Conservation (phyloP, 805 yeast species). For the Hyphopichia homilentoma region DNA sequence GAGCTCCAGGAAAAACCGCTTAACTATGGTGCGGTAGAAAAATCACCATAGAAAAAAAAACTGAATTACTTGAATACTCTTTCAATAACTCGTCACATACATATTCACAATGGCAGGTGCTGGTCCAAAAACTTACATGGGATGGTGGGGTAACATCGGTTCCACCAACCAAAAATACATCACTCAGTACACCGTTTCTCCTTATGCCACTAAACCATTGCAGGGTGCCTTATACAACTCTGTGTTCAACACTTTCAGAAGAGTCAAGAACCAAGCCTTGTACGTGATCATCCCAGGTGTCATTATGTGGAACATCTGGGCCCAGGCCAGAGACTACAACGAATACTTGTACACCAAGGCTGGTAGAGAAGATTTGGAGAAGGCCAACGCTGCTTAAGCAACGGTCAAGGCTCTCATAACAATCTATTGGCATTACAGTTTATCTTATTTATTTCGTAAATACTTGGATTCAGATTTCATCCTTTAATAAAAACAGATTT, state of each 20-base stretch:
- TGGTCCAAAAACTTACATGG: slow-evolving; percentile 76
- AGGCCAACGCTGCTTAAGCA: slow-evolving; percentile 50
- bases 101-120: slow-evolving; percentile 23
- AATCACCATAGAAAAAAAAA: background rate
- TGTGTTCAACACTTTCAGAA: slow-evolving; percentile 89
- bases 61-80: background rate
- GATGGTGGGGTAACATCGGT: slow-evolving; percentile 97
- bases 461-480: no score
- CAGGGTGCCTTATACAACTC: slow-evolving; percentile 83
- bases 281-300: slow-evolving; percentile 75
- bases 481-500: no score
- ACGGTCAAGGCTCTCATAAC: no score
- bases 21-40: background rate
- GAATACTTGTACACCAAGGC: slow-evolving; percentile 95
- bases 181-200: slow-evolving; percentile 87
- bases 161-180: slow-evolving; percentile 83
- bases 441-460: no score
- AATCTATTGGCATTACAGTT: no score
- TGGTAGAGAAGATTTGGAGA: slow-evolving; percentile 91
- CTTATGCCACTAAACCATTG: slow-evolving; percentile 89
- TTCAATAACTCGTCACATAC: background rate
- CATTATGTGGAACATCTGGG: slow-evolving; percentile 84
- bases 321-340: slow-evolving; percentile 82
- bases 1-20: slow-evolving; percentile 1
- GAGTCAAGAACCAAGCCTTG: slow-evolving; percentile 81